Percentiles rank a stretch among this genome's conserved stretches.
These are phyloP conservation scores for Candolleomyces eurysporus DNA, from an alignment of 768 basidiomycete species.

Conservation along the genomic window DNA sequence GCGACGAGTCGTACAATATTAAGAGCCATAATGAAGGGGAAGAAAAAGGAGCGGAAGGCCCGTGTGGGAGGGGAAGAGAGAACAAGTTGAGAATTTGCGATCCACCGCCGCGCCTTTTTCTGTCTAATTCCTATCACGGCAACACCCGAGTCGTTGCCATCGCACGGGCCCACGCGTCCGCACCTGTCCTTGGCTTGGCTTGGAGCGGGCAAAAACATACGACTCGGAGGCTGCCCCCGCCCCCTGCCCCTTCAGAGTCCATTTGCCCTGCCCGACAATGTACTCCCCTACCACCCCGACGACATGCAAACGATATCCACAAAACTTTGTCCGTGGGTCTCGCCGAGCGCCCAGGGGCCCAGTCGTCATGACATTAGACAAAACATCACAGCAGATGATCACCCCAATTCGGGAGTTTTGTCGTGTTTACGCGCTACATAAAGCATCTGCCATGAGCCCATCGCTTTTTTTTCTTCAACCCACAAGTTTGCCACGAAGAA, in stretches of 20 bases:
- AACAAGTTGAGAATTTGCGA: slow-evolving; percentile 6
- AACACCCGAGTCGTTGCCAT: slow-evolving; percentile 2
- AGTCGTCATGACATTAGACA: background rate
- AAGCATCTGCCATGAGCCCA: slow-evolving; percentile 29
- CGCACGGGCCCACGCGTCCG: background rate
- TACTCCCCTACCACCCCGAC: too few relatives aligned
- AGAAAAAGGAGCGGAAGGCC: slow-evolving; percentile 23
- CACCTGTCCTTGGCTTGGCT: background rate
- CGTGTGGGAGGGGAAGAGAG: slow-evolving; percentile 15
- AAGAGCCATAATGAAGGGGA: slow-evolving; percentile 40
- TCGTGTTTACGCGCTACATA: slow-evolving; percentile 35
- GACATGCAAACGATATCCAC: too few relatives aligned
- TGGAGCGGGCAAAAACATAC: background rate
- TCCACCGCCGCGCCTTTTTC: background rate
- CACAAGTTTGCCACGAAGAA: slow-evolving; percentile 82
- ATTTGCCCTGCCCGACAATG: background rate
- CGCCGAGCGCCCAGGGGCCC: background rate
- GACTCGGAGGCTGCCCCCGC: too few relatives aligned
- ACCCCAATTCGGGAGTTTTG: slow-evolving; percentile 30
- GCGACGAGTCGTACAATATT: slow-evolving; percentile 60
- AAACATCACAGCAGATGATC: slow-evolving; percentile 44
- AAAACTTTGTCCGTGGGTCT: too few relatives aligned
- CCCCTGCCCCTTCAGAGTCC: background rate
- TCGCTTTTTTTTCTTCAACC: slow-evolving; percentile 60
- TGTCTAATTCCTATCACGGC: background rate